Conservation (phyloP, 805 yeast species). For the Zygosaccharomyces kombuchaensis region DNA sequence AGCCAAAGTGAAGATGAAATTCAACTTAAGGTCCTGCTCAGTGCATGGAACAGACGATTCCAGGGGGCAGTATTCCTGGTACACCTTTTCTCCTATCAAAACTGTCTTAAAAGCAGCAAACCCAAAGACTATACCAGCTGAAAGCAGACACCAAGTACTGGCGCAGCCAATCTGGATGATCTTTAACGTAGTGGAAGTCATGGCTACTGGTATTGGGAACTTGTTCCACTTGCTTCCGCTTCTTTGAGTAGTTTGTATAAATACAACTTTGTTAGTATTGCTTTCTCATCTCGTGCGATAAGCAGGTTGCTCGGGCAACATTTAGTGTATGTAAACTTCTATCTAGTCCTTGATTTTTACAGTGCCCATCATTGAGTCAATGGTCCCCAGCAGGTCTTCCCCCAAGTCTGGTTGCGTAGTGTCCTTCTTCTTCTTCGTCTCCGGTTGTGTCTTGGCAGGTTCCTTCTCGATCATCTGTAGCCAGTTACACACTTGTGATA, state of each 20-base stretch:
- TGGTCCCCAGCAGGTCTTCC: constrained; percentile 37
- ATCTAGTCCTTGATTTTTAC: not conserved
- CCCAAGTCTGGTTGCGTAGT: constrained; percentile 25
- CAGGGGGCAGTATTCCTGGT: constrained; percentile 53
- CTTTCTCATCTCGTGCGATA: not conserved
- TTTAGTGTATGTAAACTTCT: not conserved
- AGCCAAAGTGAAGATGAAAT: constrained; percentile 77
- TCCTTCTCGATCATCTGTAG: constrained; percentile 14
- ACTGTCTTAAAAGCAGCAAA: constrained; percentile 92
- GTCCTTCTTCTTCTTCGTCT: not conserved
- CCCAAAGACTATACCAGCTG: constrained; percentile 94
- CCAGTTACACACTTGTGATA: constrained; percentile 36
- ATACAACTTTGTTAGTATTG: not conserved
- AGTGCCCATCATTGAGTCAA: constrained; percentile 33
- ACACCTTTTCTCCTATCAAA: constrained; percentile 71
- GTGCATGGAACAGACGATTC: constrained; percentile 42
- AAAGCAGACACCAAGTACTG: constrained; percentile 77
- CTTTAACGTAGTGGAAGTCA: constrained; percentile 3
- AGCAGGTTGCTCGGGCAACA: constrained; percentile 4
- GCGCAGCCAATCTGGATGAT: constrained; percentile 64
- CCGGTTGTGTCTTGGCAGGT: not conserved
- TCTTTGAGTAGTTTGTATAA: not conserved
- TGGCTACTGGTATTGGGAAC: not conserved
- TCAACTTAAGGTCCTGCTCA: constrained; percentile 78
- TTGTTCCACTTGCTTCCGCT: not conserved